Conservation (phyloP, 2,329 filamentous ascomycete genomes). For the Aspergillus tamarii region DNA sequence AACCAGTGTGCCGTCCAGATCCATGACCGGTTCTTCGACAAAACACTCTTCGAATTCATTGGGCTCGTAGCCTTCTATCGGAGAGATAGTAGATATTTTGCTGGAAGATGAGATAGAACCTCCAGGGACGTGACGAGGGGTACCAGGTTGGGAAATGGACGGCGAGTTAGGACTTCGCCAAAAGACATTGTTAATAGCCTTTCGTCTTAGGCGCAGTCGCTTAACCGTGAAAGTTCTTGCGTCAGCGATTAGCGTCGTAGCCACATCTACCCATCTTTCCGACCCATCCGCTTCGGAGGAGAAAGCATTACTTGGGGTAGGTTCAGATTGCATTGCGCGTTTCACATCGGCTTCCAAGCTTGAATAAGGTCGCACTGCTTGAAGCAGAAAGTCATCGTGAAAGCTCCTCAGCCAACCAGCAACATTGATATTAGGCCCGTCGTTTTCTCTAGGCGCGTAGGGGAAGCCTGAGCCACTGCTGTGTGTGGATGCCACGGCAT, state of each 20-base stretch:
- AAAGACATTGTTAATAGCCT: constrained; percentile 34
- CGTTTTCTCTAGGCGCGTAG: constrained; percentile 35
- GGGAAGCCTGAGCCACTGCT: constrained; percentile 44
- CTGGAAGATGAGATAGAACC: constrained; percentile 27
- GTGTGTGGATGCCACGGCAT: constrained; percentile 51
- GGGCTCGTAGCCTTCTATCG: constrained; percentile 25
- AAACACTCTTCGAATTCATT: constrained; percentile 54
- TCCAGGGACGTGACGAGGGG: constrained; percentile 31
- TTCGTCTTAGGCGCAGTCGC: constrained; percentile 57
- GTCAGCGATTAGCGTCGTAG: constrained; percentile 61
- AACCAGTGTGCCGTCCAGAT: constrained; percentile 60
- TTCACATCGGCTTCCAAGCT: constrained; percentile 58
- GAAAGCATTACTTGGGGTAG: constrained; percentile 45
- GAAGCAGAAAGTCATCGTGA: constrained; percentile 63
- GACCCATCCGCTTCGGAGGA: constrained; percentile 35
- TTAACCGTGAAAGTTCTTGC: constrained; percentile 58
- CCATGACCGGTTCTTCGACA: constrained; percentile 58
- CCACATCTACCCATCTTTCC: constrained; percentile 60
- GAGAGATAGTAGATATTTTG: constrained; percentile 24
- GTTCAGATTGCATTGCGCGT: constrained; percentile 59
- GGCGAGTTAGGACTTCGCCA: constrained; percentile 27
- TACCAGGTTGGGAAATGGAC: constrained; percentile 24
- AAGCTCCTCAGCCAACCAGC: constrained; percentile 61
- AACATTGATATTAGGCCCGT: constrained; percentile 57
- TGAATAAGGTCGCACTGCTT: constrained; percentile 59